These are phyloP conservation scores for Phaeosphaeriaceae sp. DNA, from an alignment of 2,329 filamentous ascomycete species.

Conservation along the genomic window DNA sequence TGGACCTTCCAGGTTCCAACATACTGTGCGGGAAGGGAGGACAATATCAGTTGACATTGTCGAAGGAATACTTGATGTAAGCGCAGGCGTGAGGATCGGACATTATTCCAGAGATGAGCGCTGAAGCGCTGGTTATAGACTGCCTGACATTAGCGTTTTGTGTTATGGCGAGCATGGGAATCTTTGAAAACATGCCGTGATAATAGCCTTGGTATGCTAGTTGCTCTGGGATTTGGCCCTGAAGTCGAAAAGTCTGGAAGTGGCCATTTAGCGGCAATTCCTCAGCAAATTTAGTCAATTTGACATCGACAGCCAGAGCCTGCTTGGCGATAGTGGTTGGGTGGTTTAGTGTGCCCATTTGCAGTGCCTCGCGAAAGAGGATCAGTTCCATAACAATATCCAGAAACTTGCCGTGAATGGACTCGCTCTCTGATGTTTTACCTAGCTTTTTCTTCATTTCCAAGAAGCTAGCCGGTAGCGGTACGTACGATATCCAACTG, in stretches of 20 bases:
- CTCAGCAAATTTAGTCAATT: conserved; percentile 18
- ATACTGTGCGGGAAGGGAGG: background rate
- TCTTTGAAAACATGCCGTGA: conserved; percentile 15
- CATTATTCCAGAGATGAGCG: conserved; percentile 36
- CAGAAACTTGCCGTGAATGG: conserved; percentile 21
- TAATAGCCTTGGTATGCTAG: conserved; percentile 28
- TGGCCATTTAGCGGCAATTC: conserved; percentile 19
- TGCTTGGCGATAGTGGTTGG: conserved; percentile 14
- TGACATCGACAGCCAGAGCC: conserved; percentile 21
- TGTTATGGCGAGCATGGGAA: too few relatives aligned
- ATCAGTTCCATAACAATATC: conserved; percentile 25
- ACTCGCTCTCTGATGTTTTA: conserved; percentile 3
- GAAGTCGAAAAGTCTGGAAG: conserved; percentile 17
- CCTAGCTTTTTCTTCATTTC: conserved; percentile 15
- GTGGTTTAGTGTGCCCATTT: background rate
- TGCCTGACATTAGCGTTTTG: conserved; percentile 14
- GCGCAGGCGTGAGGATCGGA: conserved; percentile 30
- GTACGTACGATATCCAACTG: conserved; percentile 32
- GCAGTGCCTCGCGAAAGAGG: conserved; percentile 20
- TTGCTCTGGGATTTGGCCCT: conserved; percentile 5
- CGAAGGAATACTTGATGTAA: conserved; percentile 29
- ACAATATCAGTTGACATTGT: conserved; percentile 14
- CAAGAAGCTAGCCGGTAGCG: conserved; percentile 23
- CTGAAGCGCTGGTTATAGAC: conserved; percentile 21
- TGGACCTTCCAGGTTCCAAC: conserved; percentile 8